Conservation (phyloP, 2,329 filamentous ascomycete genomes). For the Amphichorda felina region DNA sequence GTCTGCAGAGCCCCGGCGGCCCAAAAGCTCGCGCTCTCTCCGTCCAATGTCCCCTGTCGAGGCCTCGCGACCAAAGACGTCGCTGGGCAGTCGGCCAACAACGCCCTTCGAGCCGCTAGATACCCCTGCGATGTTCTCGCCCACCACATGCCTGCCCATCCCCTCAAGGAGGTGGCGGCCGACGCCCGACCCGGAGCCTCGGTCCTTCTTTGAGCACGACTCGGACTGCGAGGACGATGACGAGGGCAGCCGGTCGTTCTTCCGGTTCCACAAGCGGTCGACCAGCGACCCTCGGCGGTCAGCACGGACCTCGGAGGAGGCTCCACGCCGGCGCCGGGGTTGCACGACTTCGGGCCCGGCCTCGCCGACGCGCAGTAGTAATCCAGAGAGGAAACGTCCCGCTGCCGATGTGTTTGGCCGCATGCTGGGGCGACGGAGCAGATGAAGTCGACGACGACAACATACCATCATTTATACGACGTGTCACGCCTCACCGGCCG, state of each 20-base stretch:
- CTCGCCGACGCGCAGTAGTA: slow-evolving; percentile 7
- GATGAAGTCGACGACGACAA: too few relatives aligned
- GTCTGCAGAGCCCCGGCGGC: background rate
- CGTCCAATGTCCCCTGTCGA: background rate
- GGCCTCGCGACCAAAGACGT: background rate
- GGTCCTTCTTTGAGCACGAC: slow-evolving; percentile 38
- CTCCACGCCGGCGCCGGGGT: slow-evolving; percentile 5
- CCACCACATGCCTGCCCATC: background rate
- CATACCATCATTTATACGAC: too few relatives aligned
- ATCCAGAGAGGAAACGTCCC: slow-evolving; percentile 13
- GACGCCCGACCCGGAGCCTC: slow-evolving; percentile 11
- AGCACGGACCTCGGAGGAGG: background rate
- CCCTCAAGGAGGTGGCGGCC: background rate
- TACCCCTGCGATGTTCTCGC: background rate
- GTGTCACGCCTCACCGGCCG: too few relatives aligned
- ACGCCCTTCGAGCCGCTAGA: slow-evolving; percentile 1
- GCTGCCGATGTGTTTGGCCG: slow-evolving; percentile 22
- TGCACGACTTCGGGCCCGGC: slow-evolving; percentile 11
- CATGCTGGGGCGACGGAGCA: slow-evolving; percentile 20
- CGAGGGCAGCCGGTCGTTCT: slow-evolving; percentile 22
- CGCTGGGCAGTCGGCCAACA: background rate
- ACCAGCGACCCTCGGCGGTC: slow-evolving; percentile 12
- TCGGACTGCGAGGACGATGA: slow-evolving; percentile 26
- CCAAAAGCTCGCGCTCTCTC: slow-evolving; percentile 2
- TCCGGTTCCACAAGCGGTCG: slow-evolving; percentile 28